Conservation (phyloP, 352 stramenopile genomes). For the Hyphochytrium catenoides region DNA sequence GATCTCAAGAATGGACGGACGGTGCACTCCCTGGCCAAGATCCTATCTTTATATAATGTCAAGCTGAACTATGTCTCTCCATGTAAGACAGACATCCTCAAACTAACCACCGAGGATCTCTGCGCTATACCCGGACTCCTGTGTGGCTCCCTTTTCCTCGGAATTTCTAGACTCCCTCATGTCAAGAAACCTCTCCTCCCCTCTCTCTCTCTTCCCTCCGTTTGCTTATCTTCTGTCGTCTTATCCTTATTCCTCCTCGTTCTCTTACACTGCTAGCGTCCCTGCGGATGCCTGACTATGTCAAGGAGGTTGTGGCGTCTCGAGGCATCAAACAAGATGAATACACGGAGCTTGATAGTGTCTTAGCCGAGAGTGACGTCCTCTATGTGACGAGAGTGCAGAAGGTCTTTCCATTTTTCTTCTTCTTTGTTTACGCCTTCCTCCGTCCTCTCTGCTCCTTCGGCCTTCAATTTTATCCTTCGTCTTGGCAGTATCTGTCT, state of each 20-base stretch:
- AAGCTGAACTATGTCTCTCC: conserved; percentile 77
- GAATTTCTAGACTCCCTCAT: not conserved
- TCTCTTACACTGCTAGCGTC: conserved; percentile 14
- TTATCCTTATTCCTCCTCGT: too few relatives aligned
- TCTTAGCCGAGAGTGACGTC: conserved; percentile 77
- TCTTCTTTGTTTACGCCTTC: not conserved
- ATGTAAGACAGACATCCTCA: conserved; percentile 34
- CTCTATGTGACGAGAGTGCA: conserved; percentile 97
- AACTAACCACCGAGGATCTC: conserved; percentile 34
- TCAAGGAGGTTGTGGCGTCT: conserved; percentile 33
- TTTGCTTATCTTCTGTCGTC: not conserved
- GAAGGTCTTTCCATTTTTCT: conserved; percentile 19
- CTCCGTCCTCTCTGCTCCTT: not conserved
- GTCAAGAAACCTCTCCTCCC: too few relatives aligned
- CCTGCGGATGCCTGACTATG: conserved; percentile 53
- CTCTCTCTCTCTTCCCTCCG: not conserved
- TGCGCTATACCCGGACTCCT: conserved; percentile 9
- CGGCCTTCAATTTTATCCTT: too few relatives aligned
- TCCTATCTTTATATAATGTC: conserved; percentile 73
- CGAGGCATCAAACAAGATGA: conserved; percentile 61
- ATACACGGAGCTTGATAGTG: conserved; percentile 44
- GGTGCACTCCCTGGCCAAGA: conserved; percentile 86
- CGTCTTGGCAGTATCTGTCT: too few relatives aligned
- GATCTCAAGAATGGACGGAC: conserved; percentile 98
- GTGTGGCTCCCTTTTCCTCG: not conserved